These are phyloP conservation scores for Marasmius tenuissimus DNA, from an alignment of 1,284 basidiomycete species.

Conservation along the genomic window DNA sequence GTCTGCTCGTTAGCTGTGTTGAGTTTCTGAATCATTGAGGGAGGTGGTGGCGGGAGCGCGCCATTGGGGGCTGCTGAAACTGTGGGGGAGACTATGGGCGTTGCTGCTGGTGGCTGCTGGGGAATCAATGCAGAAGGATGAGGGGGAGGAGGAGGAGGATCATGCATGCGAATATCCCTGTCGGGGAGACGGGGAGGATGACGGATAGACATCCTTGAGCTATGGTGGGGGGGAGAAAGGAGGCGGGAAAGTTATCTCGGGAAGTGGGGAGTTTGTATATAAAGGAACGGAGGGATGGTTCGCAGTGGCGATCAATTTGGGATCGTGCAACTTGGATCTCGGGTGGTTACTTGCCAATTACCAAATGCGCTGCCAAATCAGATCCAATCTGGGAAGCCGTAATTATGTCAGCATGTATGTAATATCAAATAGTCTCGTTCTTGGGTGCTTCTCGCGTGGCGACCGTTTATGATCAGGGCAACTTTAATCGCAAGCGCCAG, in stretches of 20 bases:
- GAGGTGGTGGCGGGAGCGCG: constrained; percentile 24
- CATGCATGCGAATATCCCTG: constrained; percentile 65
- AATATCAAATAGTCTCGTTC: too few relatives aligned
- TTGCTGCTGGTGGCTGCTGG: constrained; percentile 34
- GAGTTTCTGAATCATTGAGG: constrained; percentile 67
- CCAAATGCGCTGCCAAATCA: not conserved
- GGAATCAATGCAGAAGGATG: constrained; percentile 20
- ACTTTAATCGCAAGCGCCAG: not conserved
- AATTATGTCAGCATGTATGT: too few relatives aligned
- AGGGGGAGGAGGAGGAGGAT: constrained; percentile 35
- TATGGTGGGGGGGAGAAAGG: constrained; percentile 6
- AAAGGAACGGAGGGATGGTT: constrained; percentile 38
- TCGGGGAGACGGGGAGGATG: constrained; percentile 61
- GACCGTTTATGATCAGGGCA: not conserved
- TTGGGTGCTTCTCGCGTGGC: not conserved
- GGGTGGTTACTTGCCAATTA: not conserved
- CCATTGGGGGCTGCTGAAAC: constrained; percentile 37
- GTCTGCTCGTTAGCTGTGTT: constrained; percentile 87
- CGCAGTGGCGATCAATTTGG: not conserved
- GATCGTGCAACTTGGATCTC: not conserved
- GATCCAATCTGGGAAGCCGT: not conserved
- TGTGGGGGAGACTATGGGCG: constrained; percentile 38
- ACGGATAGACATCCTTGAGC: constrained; percentile 57
- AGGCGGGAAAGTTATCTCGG: constrained; percentile 45
- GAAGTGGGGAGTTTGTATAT: constrained; percentile 49